Evolutionary conservation across 1,284 basidiomycete genomes (phyloP), one percentile per base, ranked within the genome.

Genomic region (Calocybe gambosa): DNA sequence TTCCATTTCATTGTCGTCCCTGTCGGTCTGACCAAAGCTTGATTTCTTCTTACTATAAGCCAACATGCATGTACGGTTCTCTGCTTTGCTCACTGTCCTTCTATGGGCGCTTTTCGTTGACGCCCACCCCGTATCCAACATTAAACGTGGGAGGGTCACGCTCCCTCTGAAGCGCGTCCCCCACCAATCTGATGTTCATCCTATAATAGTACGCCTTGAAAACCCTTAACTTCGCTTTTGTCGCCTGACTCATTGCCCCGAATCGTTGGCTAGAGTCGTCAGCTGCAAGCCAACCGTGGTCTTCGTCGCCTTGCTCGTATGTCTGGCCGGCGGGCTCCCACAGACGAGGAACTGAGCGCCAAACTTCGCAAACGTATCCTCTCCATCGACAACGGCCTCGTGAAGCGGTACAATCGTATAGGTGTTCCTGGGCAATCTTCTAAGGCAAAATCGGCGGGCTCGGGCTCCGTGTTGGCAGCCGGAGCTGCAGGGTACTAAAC

Each of bases 241-340:
- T n/a, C n/a, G n/a, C n/a, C n/a, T 12, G 35, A 6, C 36, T 15
- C 26, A 34, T 45, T 23, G n/a, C 20, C 1, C n/a, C n/a, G 12
- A 23, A 4, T 7, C 38, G 38, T 9, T 29, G 16, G 34, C 33
- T 56, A 89, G 86, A 63, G 75, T 46, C 64, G 82, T 38, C 85
- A 88, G 62, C 86, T 84, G 63, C 73, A 83, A 56, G 75, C 85
- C 51, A 89, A 88, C 64, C 77, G 78, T 43, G 71, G 75, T 45
- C 67, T 77, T 48, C 75, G 71, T 48, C 83, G 87, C 46, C 69
- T 80, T 47, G 84, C 85, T 3, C 80, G 73, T 45, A 85, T 89
- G 79, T 78, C 75, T 6, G 78, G 82, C 15, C 75, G 74, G 37
- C 64, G 66, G 12, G 69, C 60, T 7, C 82, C 80, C 1, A 67